A percentile compares a stretch with the other conserved stretches of the same genome.
phyloP scores from a whole-genome alignment of 305 asterid species.

The Rubia balearica region DNA sequence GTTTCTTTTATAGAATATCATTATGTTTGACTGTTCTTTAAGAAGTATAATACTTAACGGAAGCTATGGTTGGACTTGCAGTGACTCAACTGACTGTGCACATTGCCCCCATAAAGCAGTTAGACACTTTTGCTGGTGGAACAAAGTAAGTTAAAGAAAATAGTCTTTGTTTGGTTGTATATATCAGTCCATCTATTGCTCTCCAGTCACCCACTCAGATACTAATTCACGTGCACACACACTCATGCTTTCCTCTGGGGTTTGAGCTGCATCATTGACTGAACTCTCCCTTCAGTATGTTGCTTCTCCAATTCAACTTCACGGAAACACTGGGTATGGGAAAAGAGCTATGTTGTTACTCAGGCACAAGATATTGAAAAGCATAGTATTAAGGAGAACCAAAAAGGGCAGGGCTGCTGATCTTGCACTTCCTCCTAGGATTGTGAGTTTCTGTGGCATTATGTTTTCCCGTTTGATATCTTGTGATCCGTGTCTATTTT shows the following conservation, averaged over 20 bases:
- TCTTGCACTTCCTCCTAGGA: slow-evolving; percentile 86
- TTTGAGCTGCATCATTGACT: slow-evolving; percentile 7
- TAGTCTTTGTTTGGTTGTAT: slow-evolving; percentile 2
- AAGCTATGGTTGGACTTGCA: slow-evolving; percentile 23
- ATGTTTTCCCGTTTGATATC: slow-evolving; percentile 8
- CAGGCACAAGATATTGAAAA: slow-evolving; percentile 65
- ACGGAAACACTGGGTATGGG: slow-evolving; percentile 40
- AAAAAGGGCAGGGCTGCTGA: slow-evolving; percentile 94
- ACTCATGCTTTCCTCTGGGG: not conserved
- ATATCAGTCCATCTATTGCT: not conserved
- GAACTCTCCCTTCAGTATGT: slow-evolving; percentile 42
- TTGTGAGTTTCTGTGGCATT: slow-evolving; percentile 40
- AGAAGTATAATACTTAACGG: not conserved
- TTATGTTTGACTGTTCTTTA: not conserved
- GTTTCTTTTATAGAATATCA: not conserved
- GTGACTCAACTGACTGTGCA: slow-evolving; percentile 52
- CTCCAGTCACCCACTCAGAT: not conserved
- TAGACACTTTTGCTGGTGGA: slow-evolving; percentile 94
- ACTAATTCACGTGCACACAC: not conserved
- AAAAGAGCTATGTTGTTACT: slow-evolving; percentile 76
- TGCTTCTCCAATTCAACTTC: slow-evolving; percentile 66
- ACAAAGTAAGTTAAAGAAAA: slow-evolving; percentile 48
- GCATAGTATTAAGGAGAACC: slow-evolving; percentile 73
- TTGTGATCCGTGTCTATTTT: slow-evolving; percentile 12
- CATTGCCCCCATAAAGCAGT: slow-evolving; percentile 68